Percentiles rank a stretch among this genome's conserved stretches.
Conservation (phyloP, 192 early-diverging fungal genomes). For the Pecoramyces ruminantium region DNA sequence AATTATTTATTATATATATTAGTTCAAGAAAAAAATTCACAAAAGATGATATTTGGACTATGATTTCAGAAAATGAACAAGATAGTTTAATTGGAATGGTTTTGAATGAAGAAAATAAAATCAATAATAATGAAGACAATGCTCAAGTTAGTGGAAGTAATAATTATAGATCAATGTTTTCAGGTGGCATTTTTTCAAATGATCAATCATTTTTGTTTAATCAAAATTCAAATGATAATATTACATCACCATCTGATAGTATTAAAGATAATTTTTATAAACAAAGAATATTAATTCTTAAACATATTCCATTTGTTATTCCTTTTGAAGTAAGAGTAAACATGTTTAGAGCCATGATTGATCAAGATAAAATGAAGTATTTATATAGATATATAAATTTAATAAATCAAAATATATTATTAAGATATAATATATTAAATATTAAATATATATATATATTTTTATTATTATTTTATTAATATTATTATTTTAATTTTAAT, state of each 20-base stretch:
- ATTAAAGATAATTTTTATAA: conserved; percentile 25
- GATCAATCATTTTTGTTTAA: neutral
- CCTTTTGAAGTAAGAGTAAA: conserved; percentile 76
- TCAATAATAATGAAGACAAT: neutral
- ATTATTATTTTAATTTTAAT: too few relatives aligned
- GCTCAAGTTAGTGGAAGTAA: neutral
- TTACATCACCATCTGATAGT: conserved; percentile 5
- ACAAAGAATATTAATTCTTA: conserved; percentile 34
- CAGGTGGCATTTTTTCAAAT: neutral
- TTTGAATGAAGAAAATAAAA: neutral
- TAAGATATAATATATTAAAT: too few relatives aligned
- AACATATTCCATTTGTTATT: conserved; percentile 78
- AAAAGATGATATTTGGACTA: neutral
- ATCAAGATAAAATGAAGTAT: conserved; percentile 35
- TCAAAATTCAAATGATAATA: neutral
- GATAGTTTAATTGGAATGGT: neutral
- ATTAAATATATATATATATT: neutral
- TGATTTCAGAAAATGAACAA: neutral
- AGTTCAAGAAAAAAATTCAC: neutral
- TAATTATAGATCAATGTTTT: neutral
- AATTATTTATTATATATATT: too few relatives aligned
- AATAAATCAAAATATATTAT: neutral
- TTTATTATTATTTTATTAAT: neutral
- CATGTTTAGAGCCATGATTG: conserved; percentile 64
- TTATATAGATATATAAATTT: conserved; percentile 2